Conservation (phyloP, 805 yeast genomes). For the Kregervanrija pseudodelftensis region DNA sequence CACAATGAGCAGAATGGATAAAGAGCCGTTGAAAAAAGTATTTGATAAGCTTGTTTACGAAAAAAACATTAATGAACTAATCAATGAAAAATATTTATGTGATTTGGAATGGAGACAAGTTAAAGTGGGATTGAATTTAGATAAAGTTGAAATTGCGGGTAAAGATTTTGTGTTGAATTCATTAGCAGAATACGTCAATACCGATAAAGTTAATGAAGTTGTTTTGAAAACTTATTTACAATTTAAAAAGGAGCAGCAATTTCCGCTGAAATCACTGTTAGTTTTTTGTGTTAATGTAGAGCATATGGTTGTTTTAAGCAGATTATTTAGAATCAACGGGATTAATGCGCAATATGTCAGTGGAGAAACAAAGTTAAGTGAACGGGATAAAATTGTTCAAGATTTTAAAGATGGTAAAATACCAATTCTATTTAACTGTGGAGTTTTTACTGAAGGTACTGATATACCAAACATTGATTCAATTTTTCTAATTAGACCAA, state of each 20-base stretch:
- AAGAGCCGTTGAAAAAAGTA: conserved; percentile 44
- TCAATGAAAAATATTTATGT: conserved; percentile 59
- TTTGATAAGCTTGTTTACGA: conserved; percentile 74
- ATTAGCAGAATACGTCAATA: conserved; percentile 50
- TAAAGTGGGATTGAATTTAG: conserved; percentile 29
- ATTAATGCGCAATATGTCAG: conserved; percentile 67
- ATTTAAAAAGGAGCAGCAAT: conserved; percentile 25
- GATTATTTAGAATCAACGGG: conserved; percentile 48
- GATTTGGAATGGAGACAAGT: conserved; percentile 62
- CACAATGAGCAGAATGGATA: conserved; percentile 75
- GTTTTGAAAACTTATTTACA: conserved; percentile 49
- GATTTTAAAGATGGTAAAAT: conserved; percentile 58
- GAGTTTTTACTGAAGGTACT: conserved; percentile 90
- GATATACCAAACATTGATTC: conserved; percentile 88
- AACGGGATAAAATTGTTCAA: conserved; percentile 43
- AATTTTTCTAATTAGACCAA: conserved; percentile 71
- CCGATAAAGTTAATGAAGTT: conserved; percentile 44
- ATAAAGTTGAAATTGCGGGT: conserved; percentile 13
- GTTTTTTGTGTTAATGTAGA: conserved; percentile 70
- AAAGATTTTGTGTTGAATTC: conserved; percentile 51
- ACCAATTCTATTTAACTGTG: conserved; percentile 78
- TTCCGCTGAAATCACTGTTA: conserved; percentile 51
- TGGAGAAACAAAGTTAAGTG: conserved; percentile 49
- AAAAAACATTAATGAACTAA: conserved; percentile 57
- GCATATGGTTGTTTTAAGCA: conserved; percentile 53